Conservation (phyloP, 2,329 filamentous ascomycete species). For the Sphaceloma murrayae region DNA sequence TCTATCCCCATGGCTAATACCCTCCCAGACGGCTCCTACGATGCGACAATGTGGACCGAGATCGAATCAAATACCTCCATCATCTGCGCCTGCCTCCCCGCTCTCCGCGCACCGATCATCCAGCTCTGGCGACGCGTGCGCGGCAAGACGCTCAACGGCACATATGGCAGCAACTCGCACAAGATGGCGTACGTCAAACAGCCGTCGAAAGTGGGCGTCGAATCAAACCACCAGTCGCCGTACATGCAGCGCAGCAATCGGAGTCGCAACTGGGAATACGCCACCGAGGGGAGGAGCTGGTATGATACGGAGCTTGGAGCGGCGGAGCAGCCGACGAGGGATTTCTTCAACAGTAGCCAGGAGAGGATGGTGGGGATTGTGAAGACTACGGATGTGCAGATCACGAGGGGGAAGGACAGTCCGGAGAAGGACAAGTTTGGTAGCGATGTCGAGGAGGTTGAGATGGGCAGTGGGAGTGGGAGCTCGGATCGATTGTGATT, state of each 20-base stretch:
- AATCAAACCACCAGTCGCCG: neutral
- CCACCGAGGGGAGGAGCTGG: constrained; percentile 1
- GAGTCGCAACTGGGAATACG: constrained; percentile 5
- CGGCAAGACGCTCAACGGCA: constrained; percentile 2
- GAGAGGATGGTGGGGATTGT: constrained; percentile 11
- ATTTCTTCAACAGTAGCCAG: constrained; percentile 12
- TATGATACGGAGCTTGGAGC: constrained; percentile 5
- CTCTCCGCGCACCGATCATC: constrained; percentile 19
- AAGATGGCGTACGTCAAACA: constrained; percentile 12
- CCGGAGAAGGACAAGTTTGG: constrained; percentile 10
- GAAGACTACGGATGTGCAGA: constrained; percentile 13
- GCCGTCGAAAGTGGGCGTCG: neutral
- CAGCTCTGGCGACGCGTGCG: constrained; percentile 13
- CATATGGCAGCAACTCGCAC: constrained; percentile 5
- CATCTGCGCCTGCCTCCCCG: constrained; percentile 20
- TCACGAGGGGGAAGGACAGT: constrained; percentile 10
- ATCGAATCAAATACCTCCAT: constrained; percentile 20
- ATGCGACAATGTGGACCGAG: constrained; percentile 19
- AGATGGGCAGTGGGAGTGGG: constrained; percentile 3
- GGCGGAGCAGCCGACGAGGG: constrained; percentile 2
- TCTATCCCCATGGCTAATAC: constrained; percentile 1
- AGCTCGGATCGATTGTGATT: constrained; percentile 9
- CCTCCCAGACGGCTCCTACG: constrained; percentile 8
- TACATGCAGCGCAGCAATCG: constrained; percentile 2
- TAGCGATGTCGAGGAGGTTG: constrained; percentile 11